Percentiles rank a stretch among this genome's conserved stretches.
Conservation (phyloP, 2,329 filamentous ascomycete genomes). For the Sporothrix pseudoabietina region DNA sequence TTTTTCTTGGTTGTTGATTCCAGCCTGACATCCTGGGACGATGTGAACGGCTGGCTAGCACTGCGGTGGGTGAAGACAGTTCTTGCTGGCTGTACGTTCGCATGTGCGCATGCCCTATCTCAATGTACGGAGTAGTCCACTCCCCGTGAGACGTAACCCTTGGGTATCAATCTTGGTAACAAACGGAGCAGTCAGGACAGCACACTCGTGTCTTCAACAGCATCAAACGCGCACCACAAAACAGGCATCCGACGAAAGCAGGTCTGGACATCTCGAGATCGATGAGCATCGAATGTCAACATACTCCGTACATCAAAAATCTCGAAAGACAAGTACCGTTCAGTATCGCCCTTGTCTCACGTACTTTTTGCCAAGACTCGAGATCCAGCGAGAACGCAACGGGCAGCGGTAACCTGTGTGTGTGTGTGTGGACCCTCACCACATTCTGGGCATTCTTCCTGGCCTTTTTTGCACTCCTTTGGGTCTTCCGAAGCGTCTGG, state of each 20-base stretch:
- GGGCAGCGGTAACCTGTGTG: not conserved
- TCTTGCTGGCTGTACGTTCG: not conserved
- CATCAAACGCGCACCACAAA: not conserved
- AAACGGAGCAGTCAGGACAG: not conserved
- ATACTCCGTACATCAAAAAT: too few species aligned
- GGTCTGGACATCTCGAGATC: not conserved
- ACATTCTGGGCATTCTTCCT: not conserved
- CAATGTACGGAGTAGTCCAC: slow-evolving; percentile 14
- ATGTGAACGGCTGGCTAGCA: not conserved
- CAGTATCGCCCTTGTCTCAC: not conserved
- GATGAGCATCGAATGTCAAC: not conserved
- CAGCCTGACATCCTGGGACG: not conserved
- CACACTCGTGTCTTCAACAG: not conserved
- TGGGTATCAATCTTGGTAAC: not conserved
- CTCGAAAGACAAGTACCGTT: not conserved
- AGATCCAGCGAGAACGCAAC: not conserved
- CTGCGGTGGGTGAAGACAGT: not conserved
- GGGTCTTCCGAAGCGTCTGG: slow-evolving; percentile 15
- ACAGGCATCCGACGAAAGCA: not conserved
- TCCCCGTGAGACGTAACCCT: slow-evolving; percentile 8
- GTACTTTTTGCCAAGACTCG: slow-evolving; percentile 3
- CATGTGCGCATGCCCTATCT: not conserved
- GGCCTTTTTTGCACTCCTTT: not conserved
- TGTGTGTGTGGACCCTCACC: not conserved
- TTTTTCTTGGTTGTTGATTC: slow-evolving; percentile 14